Conservation (phyloP, 2,329 filamentous ascomycete genomes). For the Microdochium nivale region DNA sequence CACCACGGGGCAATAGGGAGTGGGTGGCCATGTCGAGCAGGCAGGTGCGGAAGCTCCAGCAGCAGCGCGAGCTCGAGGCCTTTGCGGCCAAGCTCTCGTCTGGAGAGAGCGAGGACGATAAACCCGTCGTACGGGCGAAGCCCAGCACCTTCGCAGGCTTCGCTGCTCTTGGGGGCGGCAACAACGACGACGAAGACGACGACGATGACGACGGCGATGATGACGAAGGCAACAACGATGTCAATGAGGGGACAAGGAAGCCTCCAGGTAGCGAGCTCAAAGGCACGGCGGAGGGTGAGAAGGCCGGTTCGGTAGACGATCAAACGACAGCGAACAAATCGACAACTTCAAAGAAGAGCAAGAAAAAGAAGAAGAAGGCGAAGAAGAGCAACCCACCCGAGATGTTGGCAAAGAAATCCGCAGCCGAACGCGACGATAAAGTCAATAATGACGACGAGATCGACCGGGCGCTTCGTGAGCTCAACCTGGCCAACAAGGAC, state of each 20-base stretch:
- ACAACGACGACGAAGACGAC: conserved; percentile 30
- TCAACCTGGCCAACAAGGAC: conserved; percentile 13
- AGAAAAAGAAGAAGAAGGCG: conserved; percentile 27
- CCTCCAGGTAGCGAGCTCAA: conserved; percentile 7
- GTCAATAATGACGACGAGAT: conserved; percentile 39
- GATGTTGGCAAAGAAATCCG: not conserved
- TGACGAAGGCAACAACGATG: conserved; percentile 19
- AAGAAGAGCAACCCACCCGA: conserved; percentile 13
- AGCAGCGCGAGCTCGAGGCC: conserved; percentile 37
- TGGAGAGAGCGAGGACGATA: conserved; percentile 26
- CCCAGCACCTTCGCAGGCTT: conserved; percentile 38
- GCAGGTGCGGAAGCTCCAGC: conserved; percentile 27
- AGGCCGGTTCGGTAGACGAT: not conserved
- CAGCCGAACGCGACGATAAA: conserved; percentile 9
- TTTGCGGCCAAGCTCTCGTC: conserved; percentile 24
- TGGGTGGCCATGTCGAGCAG: conserved; percentile 18
- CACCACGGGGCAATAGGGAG: too few relatives aligned
- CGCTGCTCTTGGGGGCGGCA: conserved; percentile 39
- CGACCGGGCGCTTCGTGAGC: conserved; percentile 36
- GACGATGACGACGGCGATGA: conserved; percentile 24
- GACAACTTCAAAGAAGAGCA: conserved; percentile 25
- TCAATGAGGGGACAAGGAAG: conserved; percentile 11
- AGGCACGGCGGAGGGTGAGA: conserved; percentile 10
- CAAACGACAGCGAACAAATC: not conserved
- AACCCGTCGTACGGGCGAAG: conserved; percentile 27